Evolutionary conservation across 1,284 basidiomycete species (phyloP).

Genomic region (Anthracocystis panici-leucophaei): DNA sequence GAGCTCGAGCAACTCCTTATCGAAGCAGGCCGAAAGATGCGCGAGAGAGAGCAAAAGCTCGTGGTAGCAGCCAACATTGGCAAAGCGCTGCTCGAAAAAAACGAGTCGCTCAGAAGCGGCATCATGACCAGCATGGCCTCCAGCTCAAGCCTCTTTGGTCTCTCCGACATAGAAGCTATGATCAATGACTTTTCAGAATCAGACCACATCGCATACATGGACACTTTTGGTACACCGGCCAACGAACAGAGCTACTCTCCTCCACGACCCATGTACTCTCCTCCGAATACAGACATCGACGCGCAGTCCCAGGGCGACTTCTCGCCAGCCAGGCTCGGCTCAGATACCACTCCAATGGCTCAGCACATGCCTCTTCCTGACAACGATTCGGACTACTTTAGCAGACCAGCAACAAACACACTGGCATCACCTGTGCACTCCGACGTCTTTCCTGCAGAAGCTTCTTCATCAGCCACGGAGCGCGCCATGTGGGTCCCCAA

Average conservation of each 20-base stretch:
- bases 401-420: constrained; percentile 1
- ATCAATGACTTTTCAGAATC: constrained; percentile 18
- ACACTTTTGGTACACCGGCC: background rate
- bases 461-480: background rate
- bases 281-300: constrained; percentile 51
- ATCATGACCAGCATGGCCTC: constrained; percentile 53
- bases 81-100: constrained; percentile 64
- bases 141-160: constrained; percentile 36
- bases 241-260: background rate
- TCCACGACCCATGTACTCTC: constrained; percentile 38
- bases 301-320: constrained; percentile 21
- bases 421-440: background rate
- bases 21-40: constrained; percentile 58
- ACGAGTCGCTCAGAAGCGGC: constrained; percentile 53
- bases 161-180: constrained; percentile 38
- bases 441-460: background rate
- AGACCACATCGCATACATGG: background rate
- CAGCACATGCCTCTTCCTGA: constrained; percentile 11
- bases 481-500: constrained; percentile 33
- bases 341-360: constrained; percentile 34
- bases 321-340: constrained; percentile 21
- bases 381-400: constrained; percentile 32
- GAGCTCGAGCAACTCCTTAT: constrained; percentile 60
- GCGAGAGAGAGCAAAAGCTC: constrained; percentile 59
- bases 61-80: constrained; percentile 63